Conservation (phyloP, 805 yeast genomes). For the Spathaspora sp. region DNA sequence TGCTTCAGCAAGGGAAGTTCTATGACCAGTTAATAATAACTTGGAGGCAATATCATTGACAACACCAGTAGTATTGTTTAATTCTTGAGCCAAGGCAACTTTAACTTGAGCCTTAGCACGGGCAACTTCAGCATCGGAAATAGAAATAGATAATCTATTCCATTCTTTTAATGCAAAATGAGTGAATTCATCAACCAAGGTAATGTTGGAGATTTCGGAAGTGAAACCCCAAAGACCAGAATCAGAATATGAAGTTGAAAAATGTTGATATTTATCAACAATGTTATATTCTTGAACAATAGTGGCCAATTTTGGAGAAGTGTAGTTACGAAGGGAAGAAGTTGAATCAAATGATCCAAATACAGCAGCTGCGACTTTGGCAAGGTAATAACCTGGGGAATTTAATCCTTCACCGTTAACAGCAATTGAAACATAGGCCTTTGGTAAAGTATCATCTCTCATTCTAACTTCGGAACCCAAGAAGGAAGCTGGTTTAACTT, state of each 20-base stretch:
- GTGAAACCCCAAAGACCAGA: constrained; percentile 83
- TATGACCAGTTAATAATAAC: constrained; percentile 58
- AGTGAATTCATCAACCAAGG: constrained; percentile 65
- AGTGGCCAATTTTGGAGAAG: constrained; percentile 67
- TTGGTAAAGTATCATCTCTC: constrained; percentile 84
- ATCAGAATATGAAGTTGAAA: constrained; percentile 69
- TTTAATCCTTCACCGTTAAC: constrained; percentile 64
- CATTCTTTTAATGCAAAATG: constrained; percentile 84
- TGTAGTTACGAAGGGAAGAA: constrained; percentile 46
- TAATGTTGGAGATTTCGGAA: constrained; percentile 59
- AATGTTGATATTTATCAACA: constrained; percentile 69
- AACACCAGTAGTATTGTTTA: constrained; percentile 48
- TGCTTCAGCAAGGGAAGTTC: constrained; percentile 57
- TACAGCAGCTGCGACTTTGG: constrained; percentile 69
- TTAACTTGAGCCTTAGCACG: constrained; percentile 73
- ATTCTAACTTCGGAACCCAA: constrained; percentile 84
- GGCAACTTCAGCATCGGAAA: constrained; percentile 73
- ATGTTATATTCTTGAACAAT: constrained; percentile 69
- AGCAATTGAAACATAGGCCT: constrained; percentile 74
- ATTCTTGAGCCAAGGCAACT: constrained; percentile 52
- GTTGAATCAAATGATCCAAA: constrained; percentile 51
- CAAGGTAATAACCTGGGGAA: constrained; percentile 65
- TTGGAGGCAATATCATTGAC: constrained; percentile 57
- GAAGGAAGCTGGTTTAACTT: constrained; percentile 55
- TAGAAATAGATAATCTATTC: constrained; percentile 76